Base-by-base conservation (phyloP, 106 monocot species). In the Allium fistulosum region DNA sequence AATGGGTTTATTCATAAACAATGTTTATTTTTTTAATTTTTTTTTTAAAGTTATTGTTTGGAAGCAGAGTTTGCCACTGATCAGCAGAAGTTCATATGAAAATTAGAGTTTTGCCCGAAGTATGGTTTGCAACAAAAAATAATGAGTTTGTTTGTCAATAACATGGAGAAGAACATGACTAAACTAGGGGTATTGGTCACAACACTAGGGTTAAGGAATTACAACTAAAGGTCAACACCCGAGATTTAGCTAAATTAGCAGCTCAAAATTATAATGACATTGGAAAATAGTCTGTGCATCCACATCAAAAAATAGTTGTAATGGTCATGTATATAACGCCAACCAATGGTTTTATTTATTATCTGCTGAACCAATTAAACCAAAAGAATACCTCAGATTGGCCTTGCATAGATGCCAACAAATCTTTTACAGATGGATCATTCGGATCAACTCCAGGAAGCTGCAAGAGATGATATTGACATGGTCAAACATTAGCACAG, bases 391-490 rank as follows among this genome's bases (percentile, higher is more conserved):
- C 88, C 80, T 88, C 83, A 52, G 80, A 59, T 73, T 83, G 85
- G 27, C 72, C 72, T 75, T 85, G 89, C 75, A 92, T 83, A 66
- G 92, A 92, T 61, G 87, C 92, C 53, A 92, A 80, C 53, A 92
- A 72, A 67, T 88, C 85, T 67, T 82, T 88, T 10, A 92, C 85
- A 46, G 88, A 80, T 27, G 85, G 88, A 55, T 92, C 92, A 70
- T 92, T 92, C 9, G 92, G 85, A 67, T 92, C 88, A 74, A 92
- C 92, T 59, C 92, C 92, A 58, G 92, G 92, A 72, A 92, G 85
- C 92, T 92, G 80, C 11, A 18, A 59, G 59, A 59, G n/a, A 16
- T 15, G 59, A 17, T 10, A 59, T 6, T 10, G 53, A 55, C 53
- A 15, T 15, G 37, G 5, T 37, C 37, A 2, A 37, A 37, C 37